These are phyloP conservation scores for Thinopyrum elongatum DNA, from an alignment of 176 grass and related monocot genomes.

Conservation along the genomic window DNA sequence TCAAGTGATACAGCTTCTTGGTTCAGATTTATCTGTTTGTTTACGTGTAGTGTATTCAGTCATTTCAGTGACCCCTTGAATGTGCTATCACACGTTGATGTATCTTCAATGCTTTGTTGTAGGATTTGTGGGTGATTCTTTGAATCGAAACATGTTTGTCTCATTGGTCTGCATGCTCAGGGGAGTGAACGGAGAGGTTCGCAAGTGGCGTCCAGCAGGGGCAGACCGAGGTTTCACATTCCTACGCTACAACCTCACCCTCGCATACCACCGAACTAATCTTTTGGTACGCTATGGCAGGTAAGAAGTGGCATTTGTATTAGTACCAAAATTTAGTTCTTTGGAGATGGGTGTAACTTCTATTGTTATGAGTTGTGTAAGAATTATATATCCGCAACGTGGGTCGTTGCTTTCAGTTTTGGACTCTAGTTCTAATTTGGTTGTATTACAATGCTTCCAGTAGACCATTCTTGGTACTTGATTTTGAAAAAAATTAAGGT, in stretches of 20 bases:
- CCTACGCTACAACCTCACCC: slow-evolving; percentile 75
- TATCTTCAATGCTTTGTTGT: neutral
- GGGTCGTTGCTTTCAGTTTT: neutral
- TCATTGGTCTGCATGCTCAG: slow-evolving; percentile 91
- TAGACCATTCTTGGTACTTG: neutral
- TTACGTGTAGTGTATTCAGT: neutral
- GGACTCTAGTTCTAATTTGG: neutral
- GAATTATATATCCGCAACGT: neutral
- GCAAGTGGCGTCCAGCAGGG: slow-evolving; percentile 78
- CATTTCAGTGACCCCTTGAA: neutral
- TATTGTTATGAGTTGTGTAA: neutral
- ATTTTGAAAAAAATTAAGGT: neutral
- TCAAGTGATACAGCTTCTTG: neutral
- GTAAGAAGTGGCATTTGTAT: slow-evolving; percentile 55
- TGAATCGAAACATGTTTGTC: slow-evolving; percentile 93
- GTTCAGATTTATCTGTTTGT: neutral
- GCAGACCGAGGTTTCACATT: slow-evolving; percentile 93
- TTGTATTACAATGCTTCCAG: neutral
- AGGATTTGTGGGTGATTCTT: slow-evolving; percentile 96
- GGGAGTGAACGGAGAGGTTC: slow-evolving; percentile 54
- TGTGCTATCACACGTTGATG: neutral
- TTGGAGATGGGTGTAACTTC: neutral
- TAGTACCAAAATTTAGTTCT: neutral
- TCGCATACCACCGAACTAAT: slow-evolving; percentile 91
- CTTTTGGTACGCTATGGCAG: slow-evolving; percentile 88